Conservation (phyloP, 2,329 filamentous ascomycete genomes). For the Fusarium goolgardi region DNA sequence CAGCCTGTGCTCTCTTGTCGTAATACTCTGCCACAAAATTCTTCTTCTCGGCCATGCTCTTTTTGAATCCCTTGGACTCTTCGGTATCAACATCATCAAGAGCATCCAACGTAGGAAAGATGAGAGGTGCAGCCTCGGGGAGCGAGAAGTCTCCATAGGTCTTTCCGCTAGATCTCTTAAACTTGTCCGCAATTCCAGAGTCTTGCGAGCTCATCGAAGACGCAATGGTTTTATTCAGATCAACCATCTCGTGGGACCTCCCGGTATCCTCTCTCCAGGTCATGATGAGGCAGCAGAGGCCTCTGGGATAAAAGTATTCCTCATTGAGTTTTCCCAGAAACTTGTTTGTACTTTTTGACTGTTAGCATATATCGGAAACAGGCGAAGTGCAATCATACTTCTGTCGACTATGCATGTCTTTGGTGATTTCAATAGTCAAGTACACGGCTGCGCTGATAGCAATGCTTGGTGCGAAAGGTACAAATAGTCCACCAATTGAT, state of each 20-base stretch:
- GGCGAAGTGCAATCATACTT: background rate
- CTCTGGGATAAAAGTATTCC: constrained; percentile 66
- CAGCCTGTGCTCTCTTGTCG: constrained; percentile 11
- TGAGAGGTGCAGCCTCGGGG: constrained; percentile 60
- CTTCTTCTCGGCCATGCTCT: constrained; percentile 3
- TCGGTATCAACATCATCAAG: constrained; percentile 14
- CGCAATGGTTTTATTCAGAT: constrained; percentile 28
- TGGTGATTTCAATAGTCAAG: constrained; percentile 6
- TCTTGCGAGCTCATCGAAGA: background rate
- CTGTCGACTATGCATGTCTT: constrained; percentile 15
- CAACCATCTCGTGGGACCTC: constrained; percentile 33
- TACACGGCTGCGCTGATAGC: constrained; percentile 16
- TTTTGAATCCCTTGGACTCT: constrained; percentile 13
- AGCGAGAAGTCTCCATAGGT: constrained; percentile 51
- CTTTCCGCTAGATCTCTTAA: constrained; percentile 24
- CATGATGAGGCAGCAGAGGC: constrained; percentile 63
- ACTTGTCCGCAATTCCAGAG: constrained; percentile 1
- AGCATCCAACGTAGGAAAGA: constrained; percentile 17
- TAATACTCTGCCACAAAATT: constrained; percentile 12
- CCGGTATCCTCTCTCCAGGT: constrained; percentile 60
- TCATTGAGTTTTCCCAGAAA: constrained; percentile 16
- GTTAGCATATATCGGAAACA: background rate
- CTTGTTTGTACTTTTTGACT: background rate
- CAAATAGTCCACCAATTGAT: constrained; percentile 13
- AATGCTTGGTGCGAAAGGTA: constrained; percentile 16